A percentile compares a stretch with the other conserved stretches of the same genome.
Conservation (phyloP, 2,329 filamentous ascomycete genomes). For the Fusarium burgessii region DNA sequence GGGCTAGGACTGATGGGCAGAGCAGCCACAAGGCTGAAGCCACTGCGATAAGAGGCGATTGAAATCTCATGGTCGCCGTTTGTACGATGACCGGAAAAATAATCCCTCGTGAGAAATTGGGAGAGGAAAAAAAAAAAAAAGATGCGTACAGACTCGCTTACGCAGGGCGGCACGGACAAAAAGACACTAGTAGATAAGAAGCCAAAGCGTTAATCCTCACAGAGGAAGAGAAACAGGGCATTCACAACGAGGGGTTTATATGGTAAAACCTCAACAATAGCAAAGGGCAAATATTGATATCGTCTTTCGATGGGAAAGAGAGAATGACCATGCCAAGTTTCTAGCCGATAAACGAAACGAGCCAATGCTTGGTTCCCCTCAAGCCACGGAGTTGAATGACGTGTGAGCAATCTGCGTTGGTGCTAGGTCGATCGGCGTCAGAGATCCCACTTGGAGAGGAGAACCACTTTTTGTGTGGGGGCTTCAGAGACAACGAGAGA, state of each 20-base stretch:
- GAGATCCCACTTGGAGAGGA: neutral
- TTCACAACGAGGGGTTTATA: constrained; percentile 9
- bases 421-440: constrained; percentile 17
- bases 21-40: constrained; percentile 33
- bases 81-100: neutral
- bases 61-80: constrained; percentile 25
- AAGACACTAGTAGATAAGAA: constrained; percentile 3
- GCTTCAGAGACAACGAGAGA: neutral
- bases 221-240: neutral
- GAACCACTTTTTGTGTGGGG: neutral
- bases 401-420: constrained; percentile 13
- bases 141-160: neutral
- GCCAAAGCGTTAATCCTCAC: neutral
- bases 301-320: neutral
- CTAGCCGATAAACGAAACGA: neutral
- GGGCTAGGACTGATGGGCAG: constrained; percentile 20
- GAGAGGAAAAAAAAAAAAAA: neutral
- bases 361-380: constrained; percentile 29
- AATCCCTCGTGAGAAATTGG: neutral
- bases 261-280: neutral
- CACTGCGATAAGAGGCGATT: constrained; percentile 17
- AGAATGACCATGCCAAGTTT: constrained; percentile 23
- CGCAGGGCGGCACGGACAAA: neutral
- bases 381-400: constrained; percentile 36
- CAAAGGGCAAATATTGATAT: constrained; percentile 2